Base-by-base conservation (phyloP, 306 rosid species). In the Astragalus glycyphyllos region DNA sequence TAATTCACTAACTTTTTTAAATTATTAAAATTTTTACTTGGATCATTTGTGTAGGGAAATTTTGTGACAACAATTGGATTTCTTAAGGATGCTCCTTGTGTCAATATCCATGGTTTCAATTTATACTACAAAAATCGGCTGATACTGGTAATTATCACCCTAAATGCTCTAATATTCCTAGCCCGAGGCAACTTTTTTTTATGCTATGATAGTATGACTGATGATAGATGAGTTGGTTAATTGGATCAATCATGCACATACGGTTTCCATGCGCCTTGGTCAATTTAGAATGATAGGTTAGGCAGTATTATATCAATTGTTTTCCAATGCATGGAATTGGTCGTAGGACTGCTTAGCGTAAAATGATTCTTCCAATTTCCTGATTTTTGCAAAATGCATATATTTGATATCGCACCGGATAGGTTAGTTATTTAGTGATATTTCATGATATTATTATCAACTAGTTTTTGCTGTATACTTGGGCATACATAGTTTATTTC, bases 71-170 rank as follows among this genome's bases (percentile, higher is more conserved):
- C 97, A 51, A 86, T 94, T 70, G 99, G 99, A 65, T 94, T 89
- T 88, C 84, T 90, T 47, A 94, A 89, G 71, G 99, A 94, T 68
- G 97, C 97, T 77, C 99, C 99, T 5, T 59, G 37, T 2, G 80
- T 94, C 74, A 70, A 54, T 72, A 49, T 84, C 45, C 99, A 94
- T 37, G 99, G 98, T 69, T 94, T 94, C 81, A 90, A 89, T 67
- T 84, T 94, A 64, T 91, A 94, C 85, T 95, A 94, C 83, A 94
- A 91, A 81, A 89, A 91, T 77, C 96, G 99, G 72, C 80, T 94
- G 62, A 94, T 94, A 74, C 75, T 86, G 87, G 99, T 91, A 80
- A 83, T 72, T 74, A 4, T 51, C 29, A 31, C 15, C 17, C 60
- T 51, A 69, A 69, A 16, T 32, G 17, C 67, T 34, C 7, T 55